These are phyloP conservation scores for Dendrobium huoshanense DNA, from an alignment of 106 monocot species.

Conservation along the genomic window DNA sequence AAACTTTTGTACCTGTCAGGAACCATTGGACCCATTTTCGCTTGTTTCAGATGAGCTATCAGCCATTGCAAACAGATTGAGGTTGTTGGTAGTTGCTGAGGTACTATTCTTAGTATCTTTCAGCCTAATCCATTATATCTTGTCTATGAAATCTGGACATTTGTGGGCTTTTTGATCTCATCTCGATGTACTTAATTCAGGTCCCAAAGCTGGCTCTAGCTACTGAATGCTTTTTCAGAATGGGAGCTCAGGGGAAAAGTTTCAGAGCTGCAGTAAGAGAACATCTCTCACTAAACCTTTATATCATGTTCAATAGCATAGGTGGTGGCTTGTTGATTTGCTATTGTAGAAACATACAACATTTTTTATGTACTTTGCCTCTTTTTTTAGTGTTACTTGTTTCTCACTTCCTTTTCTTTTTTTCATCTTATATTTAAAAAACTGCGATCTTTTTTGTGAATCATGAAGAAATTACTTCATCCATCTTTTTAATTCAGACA, in stretches of 20 bases:
- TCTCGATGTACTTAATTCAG: constrained; percentile 17
- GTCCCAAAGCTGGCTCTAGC: constrained; percentile 90
- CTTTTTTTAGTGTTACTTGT: background rate
- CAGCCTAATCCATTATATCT: background rate
- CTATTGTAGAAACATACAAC: background rate
- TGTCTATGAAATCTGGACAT: background rate
- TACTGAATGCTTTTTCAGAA: constrained; percentile 87
- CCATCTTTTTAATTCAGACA: background rate
- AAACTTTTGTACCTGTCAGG: constrained; percentile 24
- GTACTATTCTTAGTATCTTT: constrained; percentile 14
- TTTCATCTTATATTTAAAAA: background rate
- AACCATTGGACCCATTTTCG: constrained; percentile 75
- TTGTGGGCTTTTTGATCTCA: background rate
- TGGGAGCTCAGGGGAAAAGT: constrained; percentile 93
- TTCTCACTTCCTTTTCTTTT: background rate
- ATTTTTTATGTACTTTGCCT: background rate
- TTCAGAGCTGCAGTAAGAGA: constrained; percentile 85
- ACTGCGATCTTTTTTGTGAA: background rate
- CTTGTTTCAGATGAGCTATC: constrained; percentile 93
- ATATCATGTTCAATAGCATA: background rate
- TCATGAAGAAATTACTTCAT: background rate
- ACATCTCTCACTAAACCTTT: background rate
- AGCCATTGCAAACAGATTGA: constrained; percentile 61
- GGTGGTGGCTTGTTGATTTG: background rate
- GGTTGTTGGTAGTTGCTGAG: constrained; percentile 78